Evolutionary conservation across 139 green algal species (phyloP).

Genomic region (Chloropicon primus): DNA sequence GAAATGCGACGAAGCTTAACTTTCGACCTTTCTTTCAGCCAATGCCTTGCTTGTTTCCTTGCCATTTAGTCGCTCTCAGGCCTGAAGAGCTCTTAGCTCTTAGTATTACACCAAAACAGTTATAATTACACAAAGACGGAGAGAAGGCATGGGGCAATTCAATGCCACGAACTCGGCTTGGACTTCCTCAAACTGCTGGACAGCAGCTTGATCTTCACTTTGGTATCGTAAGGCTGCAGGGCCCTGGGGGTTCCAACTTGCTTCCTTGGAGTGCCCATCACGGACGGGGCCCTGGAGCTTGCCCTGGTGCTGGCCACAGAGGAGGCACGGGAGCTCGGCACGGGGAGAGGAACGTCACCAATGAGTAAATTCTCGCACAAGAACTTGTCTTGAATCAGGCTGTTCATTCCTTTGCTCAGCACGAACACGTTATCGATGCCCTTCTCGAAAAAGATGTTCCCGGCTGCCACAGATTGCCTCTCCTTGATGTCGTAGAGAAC

Average conservation of each 20-base stretch:
- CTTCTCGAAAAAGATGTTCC: slow-evolving; percentile 7
- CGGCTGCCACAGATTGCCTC: background rate
- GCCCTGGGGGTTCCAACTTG: background rate
- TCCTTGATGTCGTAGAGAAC: slow-evolving; percentile 4
- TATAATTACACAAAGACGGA: background rate
- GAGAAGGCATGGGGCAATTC: too few relatives aligned
- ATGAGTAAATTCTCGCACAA: background rate
- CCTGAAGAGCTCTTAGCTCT: too few relatives aligned
- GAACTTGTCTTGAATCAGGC: background rate
- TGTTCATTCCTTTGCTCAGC: background rate
- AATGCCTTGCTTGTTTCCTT: too few relatives aligned
- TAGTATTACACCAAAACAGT: background rate
- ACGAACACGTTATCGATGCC: slow-evolving; percentile 9
- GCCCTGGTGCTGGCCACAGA: background rate
- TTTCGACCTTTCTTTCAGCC: too few relatives aligned
- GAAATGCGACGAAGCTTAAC: too few relatives aligned
- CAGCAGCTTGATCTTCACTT: background rate
- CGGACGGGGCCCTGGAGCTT: background rate
- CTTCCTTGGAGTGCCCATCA: background rate
- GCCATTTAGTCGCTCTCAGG: too few relatives aligned
- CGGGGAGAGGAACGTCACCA: background rate
- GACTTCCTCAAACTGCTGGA: background rate
- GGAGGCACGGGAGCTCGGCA: background rate
- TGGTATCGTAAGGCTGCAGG: background rate
- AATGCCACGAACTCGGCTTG: background rate